phyloP scores from a whole-genome alignment of 257 asterid genomes.

The Przewalskia tangutica region DNA sequence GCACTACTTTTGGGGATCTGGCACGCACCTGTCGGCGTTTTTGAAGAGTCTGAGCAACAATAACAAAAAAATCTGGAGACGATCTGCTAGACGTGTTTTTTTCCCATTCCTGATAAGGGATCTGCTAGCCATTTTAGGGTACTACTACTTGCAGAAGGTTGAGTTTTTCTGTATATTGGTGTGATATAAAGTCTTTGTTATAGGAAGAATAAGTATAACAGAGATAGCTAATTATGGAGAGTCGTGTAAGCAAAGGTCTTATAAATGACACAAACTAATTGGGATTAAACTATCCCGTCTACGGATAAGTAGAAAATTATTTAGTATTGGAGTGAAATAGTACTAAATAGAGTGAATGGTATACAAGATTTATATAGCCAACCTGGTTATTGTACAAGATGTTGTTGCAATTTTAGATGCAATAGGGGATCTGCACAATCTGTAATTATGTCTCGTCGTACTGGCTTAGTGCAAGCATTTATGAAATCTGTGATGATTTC shows the following conservation, averaged over 20 bases:
- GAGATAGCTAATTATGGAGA: background rate
- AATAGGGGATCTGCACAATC: background rate
- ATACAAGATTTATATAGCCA: background rate
- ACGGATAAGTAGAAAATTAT: background rate
- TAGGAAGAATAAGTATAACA: background rate
- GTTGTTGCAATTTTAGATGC: background rate
- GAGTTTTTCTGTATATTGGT: background rate
- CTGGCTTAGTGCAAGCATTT: background rate
- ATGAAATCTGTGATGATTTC: background rate
- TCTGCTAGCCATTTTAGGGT: background rate
- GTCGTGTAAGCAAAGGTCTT: background rate
- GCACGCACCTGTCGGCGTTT: background rate
- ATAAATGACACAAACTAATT: background rate
- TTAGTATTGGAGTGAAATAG: background rate
- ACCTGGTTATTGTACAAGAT: background rate
- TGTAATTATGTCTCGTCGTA: background rate
- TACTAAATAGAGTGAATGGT: background rate
- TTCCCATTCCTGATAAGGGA: background rate
- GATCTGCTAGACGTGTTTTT: background rate
- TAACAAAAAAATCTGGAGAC: background rate
- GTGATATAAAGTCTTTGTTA: background rate
- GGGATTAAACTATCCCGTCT: background rate
- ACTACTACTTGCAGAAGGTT: background rate
- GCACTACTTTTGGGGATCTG: background rate
- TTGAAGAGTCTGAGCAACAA: background rate